phyloP scores from a whole-genome alignment of 2,329 filamentous ascomycete species.

The Colletotrichum echinochloae region DNA sequence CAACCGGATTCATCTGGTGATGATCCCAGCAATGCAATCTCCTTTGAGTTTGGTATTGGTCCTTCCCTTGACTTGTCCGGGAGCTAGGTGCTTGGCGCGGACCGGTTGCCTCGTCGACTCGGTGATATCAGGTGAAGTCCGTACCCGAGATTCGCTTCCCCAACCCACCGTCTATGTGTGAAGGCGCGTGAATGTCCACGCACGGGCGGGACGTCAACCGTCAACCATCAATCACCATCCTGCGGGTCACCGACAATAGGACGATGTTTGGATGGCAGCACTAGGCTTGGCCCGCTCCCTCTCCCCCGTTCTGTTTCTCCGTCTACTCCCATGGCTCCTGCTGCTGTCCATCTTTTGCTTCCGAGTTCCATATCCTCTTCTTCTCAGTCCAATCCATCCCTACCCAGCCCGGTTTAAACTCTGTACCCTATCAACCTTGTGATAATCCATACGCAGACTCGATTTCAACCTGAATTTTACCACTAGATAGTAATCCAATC shows the following conservation, averaged over 20 bases:
- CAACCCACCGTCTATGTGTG: background rate
- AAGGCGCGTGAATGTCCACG: conserved; percentile 15
- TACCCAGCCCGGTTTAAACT: background rate
- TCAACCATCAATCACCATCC: conserved; percentile 33
- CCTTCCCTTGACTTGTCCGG: conserved; percentile 19
- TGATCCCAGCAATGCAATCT: background rate
- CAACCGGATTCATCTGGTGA: background rate
- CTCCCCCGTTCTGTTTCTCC: background rate
- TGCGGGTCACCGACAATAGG: conserved; percentile 34
- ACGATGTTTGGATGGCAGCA: conserved; percentile 33
- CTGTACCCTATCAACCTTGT: background rate
- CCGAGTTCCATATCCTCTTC: background rate
- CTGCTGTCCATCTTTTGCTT: background rate
- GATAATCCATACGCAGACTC: conserved; percentile 16
- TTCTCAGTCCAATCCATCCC: background rate
- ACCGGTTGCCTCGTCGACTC: conserved; percentile 22
- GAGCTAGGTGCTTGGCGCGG: conserved; percentile 31
- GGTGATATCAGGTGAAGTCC: conserved; percentile 33
- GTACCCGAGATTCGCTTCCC: conserved; percentile 26
- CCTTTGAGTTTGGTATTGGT: background rate
- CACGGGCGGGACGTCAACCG: conserved; percentile 30
- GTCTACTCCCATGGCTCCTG: background rate
- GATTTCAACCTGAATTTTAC: conserved; percentile 23
- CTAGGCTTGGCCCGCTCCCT: conserved; percentile 14
- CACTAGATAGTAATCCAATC: background rate